Evolutionary conservation across 1,284 basidiomycete species (phyloP), one percentile per base, ranked within the genome.

Genomic region (Meira miltonrushii): DNA sequence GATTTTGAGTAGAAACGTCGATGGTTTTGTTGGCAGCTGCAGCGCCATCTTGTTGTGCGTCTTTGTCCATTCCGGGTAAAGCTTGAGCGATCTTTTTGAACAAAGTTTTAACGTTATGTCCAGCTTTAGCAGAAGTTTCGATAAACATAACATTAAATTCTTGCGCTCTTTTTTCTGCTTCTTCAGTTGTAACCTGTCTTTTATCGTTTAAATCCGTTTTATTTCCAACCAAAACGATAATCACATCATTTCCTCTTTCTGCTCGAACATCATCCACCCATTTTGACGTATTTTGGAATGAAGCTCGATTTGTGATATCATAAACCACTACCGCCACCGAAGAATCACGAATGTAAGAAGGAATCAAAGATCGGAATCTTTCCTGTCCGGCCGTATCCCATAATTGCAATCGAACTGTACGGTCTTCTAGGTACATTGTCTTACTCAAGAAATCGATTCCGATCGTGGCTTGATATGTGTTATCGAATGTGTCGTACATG

Each of bases 401-500:
- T 9, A 99, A 82, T 79, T 99, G 95, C 80, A 99, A 81, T 75
- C 95, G 85, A 51, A 99, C 94, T 2, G 95, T 99, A 72, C 95
- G 83, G 82, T 99, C 95, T 79, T 99, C 95, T 60, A 98, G 85
- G 80, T 99, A 99, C 92, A 99, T 95, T 0, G 95, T 98, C 84
- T 99, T 99, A 81, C 91, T 94, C 79, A 99, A 82, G 79, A 98
- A 98, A 82, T 99, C 95, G 80, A 97, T 98, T 65, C 95, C 95
- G 78, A 99, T 99, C 12, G 95, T 99, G 12, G 95, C 95, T 80
- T 99, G 95, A 80, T 99, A 99, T 49, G 94, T 98, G 81, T 95
- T 96, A 83, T 99, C 95, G 79, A 99, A 99, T 0, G 95, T 97
- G 81, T 98, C 95, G 80, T 98, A 99, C 94, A 97, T 97, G 67